Evolutionary conservation across 2,329 filamentous ascomycete species (phyloP).

Genomic region (Phyllosticta capitalensis): DNA sequence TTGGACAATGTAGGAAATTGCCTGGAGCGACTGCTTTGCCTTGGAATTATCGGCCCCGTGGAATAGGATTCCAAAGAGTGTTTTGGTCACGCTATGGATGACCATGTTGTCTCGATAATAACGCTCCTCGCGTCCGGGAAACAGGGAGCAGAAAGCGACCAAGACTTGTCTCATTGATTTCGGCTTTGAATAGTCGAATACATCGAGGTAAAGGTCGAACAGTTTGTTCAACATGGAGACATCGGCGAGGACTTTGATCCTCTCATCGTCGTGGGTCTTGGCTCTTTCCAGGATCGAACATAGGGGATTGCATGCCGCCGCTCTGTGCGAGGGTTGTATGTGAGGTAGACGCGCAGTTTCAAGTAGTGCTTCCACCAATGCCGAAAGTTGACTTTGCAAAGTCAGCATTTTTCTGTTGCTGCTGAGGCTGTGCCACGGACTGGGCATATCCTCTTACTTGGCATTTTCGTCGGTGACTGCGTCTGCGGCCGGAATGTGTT

Average conservation of each 20-base stretch:
- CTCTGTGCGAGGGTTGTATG: constrained; percentile 29
- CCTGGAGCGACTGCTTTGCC: constrained; percentile 61
- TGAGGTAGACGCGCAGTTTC: constrained; percentile 25
- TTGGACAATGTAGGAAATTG: constrained; percentile 54
- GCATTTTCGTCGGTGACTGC: constrained; percentile 5
- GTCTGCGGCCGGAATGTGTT: not conserved
- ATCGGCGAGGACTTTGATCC: constrained; percentile 17
- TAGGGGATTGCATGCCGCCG: constrained; percentile 38
- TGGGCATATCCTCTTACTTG: constrained; percentile 6
- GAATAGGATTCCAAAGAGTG: constrained; percentile 50
- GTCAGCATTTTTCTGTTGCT: constrained; percentile 14
- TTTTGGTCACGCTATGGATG: constrained; percentile 16
- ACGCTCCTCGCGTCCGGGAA: constrained; percentile 22
- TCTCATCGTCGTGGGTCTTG: constrained; percentile 20
- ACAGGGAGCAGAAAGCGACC: constrained; percentile 27
- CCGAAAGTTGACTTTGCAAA: constrained; percentile 20
- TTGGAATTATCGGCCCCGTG: constrained; percentile 52
- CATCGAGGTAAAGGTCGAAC: constrained; percentile 33
- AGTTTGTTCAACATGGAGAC: constrained; percentile 23
- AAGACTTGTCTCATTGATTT: constrained; percentile 41
- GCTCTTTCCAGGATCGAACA: constrained; percentile 36
- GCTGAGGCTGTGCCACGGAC: not conserved
- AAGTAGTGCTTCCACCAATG: constrained; percentile 20
- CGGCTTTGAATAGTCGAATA: constrained; percentile 34
- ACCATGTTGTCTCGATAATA: not conserved